Base-by-base conservation (phyloP, 1,284 basidiomycete species). In the Apiotrichum siamense region DNA sequence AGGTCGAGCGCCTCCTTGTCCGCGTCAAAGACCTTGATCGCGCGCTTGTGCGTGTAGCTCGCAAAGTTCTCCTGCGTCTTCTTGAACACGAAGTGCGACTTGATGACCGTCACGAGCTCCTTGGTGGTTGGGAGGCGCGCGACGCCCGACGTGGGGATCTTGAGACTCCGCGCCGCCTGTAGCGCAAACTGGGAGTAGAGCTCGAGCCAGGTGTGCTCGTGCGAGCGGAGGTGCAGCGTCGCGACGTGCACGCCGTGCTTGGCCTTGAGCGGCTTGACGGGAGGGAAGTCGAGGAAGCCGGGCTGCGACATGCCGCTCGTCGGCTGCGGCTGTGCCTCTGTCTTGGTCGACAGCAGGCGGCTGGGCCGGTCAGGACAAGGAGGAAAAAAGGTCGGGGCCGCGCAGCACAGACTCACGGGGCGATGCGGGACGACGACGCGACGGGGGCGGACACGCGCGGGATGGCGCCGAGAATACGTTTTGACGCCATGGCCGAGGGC, bases 31-130 rank as follows among this genome's bases (percentile, higher is more conserved):
- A 92, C 86, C 75, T 93, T 93, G 76, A 98, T 83, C 21, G 80
- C 81, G 15, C 93, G 80, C 64, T 86, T 87, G 69, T 94, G 87
- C 49, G 87, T 86, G 64, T 78, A 80, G 27, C 89, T 77, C 74
- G 91, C 86, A 72, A 97, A 98, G 76, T 97, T 97, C 77, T 98
- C 92, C 75, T 97, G 92, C 20, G 81, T 79, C 75, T 96, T 97
- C 72, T 98, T 98, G 75, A 94, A 86, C 9, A 84, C 85, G 72
- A 97, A 97, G 4, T 93, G 92, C 4, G 83, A 82, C 38, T 85
- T 82, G 11, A 82, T 80, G 13, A 97, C 92, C 0, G 94, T 97
- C 83, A 88, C 91, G 10, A 97, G 76, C 9, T 81, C 79, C 23
- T 86, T 84, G 60, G 85, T 80, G 2, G 82, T 88, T 0, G 92